phyloP scores from a whole-genome alignment of 306 rosid genomes.

The Rosa rugosa region DNA sequence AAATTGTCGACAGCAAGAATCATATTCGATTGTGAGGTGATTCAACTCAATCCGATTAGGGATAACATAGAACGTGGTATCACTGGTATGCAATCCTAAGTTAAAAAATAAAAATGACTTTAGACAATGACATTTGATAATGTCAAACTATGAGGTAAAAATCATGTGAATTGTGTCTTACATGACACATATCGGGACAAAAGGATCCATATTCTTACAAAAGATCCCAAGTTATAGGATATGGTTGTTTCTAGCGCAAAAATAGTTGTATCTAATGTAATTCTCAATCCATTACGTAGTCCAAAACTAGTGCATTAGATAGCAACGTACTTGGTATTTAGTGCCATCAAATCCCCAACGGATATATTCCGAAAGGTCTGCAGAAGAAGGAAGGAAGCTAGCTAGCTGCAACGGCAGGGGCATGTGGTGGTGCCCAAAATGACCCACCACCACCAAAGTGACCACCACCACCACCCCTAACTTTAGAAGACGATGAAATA shows the following conservation, averaged over 20 bases:
- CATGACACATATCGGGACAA: not conserved
- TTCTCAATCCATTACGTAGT: not conserved
- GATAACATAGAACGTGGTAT: not conserved
- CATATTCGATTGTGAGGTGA: too few relatives aligned
- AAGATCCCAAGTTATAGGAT: not conserved
- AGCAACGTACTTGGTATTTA: not conserved
- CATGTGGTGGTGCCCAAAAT: constrained; percentile 5
- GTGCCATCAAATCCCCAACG: not conserved
- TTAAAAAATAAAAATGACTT: not conserved
- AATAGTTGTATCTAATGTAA: not conserved
- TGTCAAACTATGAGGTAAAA: not conserved
- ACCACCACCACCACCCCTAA: not conserved
- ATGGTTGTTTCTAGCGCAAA: not conserved
- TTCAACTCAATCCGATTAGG: too few relatives aligned
- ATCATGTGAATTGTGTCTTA: not conserved
- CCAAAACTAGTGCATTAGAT: not conserved
- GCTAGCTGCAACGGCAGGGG: not conserved
- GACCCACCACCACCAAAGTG: not conserved
- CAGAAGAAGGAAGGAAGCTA: not conserved
- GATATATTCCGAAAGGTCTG: constrained; percentile 8
- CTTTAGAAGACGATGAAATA: not conserved
- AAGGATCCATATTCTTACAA: not conserved
- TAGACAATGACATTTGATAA: not conserved
- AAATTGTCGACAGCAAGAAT: too few relatives aligned
- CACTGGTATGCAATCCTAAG: not conserved